Conservation (phyloP, 2,329 filamentous ascomycete species). For the Fusarium keratoplasticum region DNA sequence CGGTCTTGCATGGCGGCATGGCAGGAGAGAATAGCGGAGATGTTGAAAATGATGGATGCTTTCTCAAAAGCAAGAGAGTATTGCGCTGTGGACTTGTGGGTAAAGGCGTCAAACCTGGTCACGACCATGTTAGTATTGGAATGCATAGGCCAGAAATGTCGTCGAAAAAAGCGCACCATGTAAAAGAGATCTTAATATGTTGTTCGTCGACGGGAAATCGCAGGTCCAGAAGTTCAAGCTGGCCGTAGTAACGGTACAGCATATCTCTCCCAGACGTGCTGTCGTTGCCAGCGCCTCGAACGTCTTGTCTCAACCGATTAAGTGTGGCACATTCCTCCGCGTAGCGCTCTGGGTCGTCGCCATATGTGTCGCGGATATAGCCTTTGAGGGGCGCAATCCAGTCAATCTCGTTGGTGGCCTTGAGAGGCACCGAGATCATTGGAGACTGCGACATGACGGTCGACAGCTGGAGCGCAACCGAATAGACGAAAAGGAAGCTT, state of each 20-base stretch:
- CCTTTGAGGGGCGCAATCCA: constrained; percentile 92
- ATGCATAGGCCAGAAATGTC: background rate
- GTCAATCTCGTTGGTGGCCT: constrained; percentile 96
- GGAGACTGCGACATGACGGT: constrained; percentile 81
- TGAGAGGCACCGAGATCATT: constrained; percentile 95
- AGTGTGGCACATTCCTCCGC: constrained; percentile 94
- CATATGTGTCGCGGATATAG: constrained; percentile 94
- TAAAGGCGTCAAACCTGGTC: constrained; percentile 97
- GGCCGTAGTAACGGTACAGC: constrained; percentile 96
- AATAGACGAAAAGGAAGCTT: constrained; percentile 7
- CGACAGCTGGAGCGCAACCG: constrained; percentile 19
- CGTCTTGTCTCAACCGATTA: constrained; percentile 95
- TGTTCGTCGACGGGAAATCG: constrained; percentile 98
- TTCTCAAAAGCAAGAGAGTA: constrained; percentile 98
- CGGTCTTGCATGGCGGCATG: constrained; percentile 94
- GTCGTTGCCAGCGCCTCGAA: constrained; percentile 96
- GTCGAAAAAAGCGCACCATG: constrained; percentile 74
- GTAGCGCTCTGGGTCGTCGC: constrained; percentile 96
- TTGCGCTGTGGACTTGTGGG: constrained; percentile 95
- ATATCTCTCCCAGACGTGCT: constrained; percentile 93
- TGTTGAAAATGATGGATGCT: constrained; percentile 99
- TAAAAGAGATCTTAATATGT: constrained; percentile 99
- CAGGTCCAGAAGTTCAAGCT: constrained; percentile 93
- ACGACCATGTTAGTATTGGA: constrained; percentile 6
- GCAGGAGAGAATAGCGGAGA: constrained; percentile 94